Base-by-base conservation (phyloP, 1,139 yeast genomes). In the Debaryomyces sp. region DNA sequence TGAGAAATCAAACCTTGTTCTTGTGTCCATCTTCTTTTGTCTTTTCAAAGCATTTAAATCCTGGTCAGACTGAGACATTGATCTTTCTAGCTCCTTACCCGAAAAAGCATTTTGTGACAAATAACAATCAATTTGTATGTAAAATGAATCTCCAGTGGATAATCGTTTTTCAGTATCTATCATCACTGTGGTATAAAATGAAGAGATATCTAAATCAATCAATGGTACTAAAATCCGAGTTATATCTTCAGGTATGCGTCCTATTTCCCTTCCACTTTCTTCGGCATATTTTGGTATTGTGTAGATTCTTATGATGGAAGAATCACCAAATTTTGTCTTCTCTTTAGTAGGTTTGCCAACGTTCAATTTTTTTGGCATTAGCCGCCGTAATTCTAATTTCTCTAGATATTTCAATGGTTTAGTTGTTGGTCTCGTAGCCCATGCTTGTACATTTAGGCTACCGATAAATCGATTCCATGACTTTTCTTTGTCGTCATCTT, bases 341-440 rank as follows among this genome's bases (percentile, higher is more conserved):
- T 62, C 62, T 45, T 56, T 61, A 36, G 61, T 61, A 5, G 59
- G 52, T 18, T 63, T 48, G n/a, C 44, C 40, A 22, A 34, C 43
- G 12, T 41, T 32, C 10, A 34, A 15, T 27, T 61, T 62, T 50
- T 66, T 70, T 0, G 80, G 74, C 18, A 53, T 65, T 37, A 63
- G 56, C 42, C 69, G 60, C 46, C 56, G 69, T 10, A 87, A 60
- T 5, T 68, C 62, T 41, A 85, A 62, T 23, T 59, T 64, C 34
- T 87, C 81, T 15, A 81, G 79, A 60, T 78, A 81, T 45, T 73
- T 61, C 6, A 85, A 67, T 0, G 85, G 78, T 41, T 70, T 71
- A 37, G 75, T 58, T 0, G 89, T 86, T 0, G 95, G 89, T 44
- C 96, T 70, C 0, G 96, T 89, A 8, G 96, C 91, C 89, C 92